Evolutionary conservation across 1,139 yeast genomes (phyloP).

Genomic region (Hemisphaericaspora subhashii): DNA sequence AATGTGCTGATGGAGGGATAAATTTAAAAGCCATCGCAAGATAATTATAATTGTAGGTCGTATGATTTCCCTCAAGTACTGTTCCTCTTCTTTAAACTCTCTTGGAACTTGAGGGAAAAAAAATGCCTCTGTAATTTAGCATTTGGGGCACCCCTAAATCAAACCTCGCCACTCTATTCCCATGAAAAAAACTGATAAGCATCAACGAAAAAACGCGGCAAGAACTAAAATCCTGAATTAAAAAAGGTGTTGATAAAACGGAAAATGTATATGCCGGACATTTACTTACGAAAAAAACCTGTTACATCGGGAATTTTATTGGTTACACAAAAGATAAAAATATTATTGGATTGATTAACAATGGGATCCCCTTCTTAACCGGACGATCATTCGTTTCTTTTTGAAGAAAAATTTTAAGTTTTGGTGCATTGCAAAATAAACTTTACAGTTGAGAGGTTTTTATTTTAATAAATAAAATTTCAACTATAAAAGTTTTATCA

Average conservation of each 20-base stretch:
- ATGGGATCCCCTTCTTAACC: not conserved
- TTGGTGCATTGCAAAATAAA: slow-evolving; percentile 2
- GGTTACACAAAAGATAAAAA: slow-evolving; percentile 1
- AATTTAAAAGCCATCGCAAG: no score
- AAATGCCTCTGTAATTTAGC: no score
- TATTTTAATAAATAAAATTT: not conserved
- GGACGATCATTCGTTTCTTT: slow-evolving; percentile 3
- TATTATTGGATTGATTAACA: slow-evolving; percentile 2
- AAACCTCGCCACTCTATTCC: not conserved
- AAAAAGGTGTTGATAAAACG: not conserved
- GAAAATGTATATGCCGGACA: not conserved
- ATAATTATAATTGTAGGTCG: no score
- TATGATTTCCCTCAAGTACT: not conserved
- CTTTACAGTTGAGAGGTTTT: no score
- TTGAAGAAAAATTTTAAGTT: no score
- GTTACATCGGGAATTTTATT: not conserved
- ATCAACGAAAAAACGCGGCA: not conserved
- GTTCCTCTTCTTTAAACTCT: not conserved
- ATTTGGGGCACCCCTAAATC: no score
- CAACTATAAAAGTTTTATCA: not conserved
- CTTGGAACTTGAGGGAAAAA: no score
- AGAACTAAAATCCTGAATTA: not conserved
- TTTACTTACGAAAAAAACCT: not conserved
- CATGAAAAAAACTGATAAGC: not conserved
- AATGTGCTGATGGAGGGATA: no score